phyloP scores from a whole-genome alignment of 2,329 filamentous ascomycete species.

The Xylaria arbuscula region DNA sequence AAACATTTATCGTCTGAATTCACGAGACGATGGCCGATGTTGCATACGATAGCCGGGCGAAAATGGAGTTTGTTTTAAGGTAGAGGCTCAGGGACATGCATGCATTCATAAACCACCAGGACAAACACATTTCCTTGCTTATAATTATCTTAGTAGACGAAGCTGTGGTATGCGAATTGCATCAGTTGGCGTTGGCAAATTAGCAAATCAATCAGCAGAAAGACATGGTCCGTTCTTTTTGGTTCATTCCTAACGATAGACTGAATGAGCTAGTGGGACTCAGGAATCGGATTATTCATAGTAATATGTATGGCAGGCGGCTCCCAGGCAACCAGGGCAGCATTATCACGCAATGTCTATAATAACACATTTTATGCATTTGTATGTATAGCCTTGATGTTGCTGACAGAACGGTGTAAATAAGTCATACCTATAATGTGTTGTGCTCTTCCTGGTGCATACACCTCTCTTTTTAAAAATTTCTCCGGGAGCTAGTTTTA shows the following conservation, averaged over 20 bases:
- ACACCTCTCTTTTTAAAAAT: neutral
- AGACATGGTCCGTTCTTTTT: conserved; percentile 4
- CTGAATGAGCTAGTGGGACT: neutral
- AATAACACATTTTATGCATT: neutral
- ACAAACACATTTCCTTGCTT: conserved; percentile 1
- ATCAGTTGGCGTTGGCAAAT: conserved; percentile 32
- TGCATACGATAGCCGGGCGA: neutral
- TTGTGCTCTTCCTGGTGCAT: neutral
- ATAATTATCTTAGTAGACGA: conserved; percentile 1
- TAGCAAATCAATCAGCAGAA: neutral
- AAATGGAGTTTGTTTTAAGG: conserved; percentile 22
- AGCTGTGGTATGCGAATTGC: conserved; percentile 16
- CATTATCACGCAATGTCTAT: conserved; percentile 37
- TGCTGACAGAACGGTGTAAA: neutral
- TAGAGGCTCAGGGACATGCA: conserved; percentile 5
- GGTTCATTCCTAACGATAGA: conserved; percentile 11
- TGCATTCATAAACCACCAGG: conserved; percentile 10
- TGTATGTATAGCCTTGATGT: neutral
- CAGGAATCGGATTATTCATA: neutral
- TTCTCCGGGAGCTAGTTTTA: too few relatives aligned
- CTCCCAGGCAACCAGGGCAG: conserved; percentile 15
- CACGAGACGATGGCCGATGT: conserved; percentile 14
- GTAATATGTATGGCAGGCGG: conserved; percentile 12
- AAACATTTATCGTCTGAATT: conserved; percentile 46
- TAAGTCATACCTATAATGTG: neutral